Percentiles rank a stretch among this genome's conserved stretches.
These are phyloP conservation scores for Fraxinus excelsior DNA, from an alignment of 257 asterid species.

Conservation along the genomic window DNA sequence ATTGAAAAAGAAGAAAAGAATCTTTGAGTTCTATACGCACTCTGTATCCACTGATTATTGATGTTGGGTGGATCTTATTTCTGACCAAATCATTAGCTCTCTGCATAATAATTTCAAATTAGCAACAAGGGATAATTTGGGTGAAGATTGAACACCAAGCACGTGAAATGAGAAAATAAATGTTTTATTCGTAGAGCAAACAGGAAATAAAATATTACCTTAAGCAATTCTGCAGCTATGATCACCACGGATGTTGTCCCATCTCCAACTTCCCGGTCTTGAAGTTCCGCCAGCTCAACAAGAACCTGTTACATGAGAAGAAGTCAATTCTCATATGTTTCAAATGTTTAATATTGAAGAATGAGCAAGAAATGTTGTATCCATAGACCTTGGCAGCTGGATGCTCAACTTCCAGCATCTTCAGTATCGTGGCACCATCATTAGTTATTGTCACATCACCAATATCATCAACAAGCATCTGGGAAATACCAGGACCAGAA, in stretches of 20 bases:
- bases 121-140: conserved; percentile 15
- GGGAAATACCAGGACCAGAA: conserved; percentile 17
- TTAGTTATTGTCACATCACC: conserved; percentile 97
- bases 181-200: background rate
- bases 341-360: background rate
- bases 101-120: conserved; percentile 46
- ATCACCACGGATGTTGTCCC: conserved; percentile 98
- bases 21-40: conserved; percentile 35
- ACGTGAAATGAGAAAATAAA: background rate
- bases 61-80: conserved; percentile 93
- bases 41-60: conserved; percentile 94
- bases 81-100: conserved; percentile 97
- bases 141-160: background rate
- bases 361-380: background rate
- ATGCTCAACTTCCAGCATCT: conserved; percentile 97
- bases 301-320: conserved; percentile 58
- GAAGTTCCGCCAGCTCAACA: conserved; percentile 98
- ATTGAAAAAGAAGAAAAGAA: background rate
- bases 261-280: conserved; percentile 98
- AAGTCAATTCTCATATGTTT: background rate
- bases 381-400: conserved; percentile 92
- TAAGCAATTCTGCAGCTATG: conserved; percentile 94
- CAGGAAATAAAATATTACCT: conserved; percentile 48
- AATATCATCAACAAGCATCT: conserved; percentile 99
- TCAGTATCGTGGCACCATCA: conserved; percentile 96